A percentile compares a stretch with the other conserved stretches of the same genome.
Evolutionary conservation across 208 protist genomes (phyloP).

Genomic region (Blastocrithidia nonstop): DNA sequence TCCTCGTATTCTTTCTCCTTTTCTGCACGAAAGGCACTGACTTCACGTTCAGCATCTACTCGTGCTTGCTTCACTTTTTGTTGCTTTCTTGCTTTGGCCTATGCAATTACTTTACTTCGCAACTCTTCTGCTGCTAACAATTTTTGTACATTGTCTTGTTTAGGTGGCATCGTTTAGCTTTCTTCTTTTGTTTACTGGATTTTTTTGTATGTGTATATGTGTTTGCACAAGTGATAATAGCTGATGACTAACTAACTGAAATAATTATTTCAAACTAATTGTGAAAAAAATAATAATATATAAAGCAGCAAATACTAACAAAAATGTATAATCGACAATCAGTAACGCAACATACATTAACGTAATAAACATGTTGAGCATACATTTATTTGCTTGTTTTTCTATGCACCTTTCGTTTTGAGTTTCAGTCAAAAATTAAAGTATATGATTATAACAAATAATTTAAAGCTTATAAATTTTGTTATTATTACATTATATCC

Average conservation of each 20-base stretch:
- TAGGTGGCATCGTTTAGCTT: slow-evolving; percentile 45
- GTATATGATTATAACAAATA: too few species aligned
- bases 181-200: neutral
- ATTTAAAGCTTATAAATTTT: too few species aligned
- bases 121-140: slow-evolving; percentile 74
- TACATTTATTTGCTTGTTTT: too few species aligned
- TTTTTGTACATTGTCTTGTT: slow-evolving; percentile 80
- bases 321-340: neutral
- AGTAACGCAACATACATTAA: neutral
- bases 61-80: slow-evolving; percentile 76
- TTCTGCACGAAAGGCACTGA: slow-evolving; percentile 49
- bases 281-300: slow-evolving; percentile 1
- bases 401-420: too few species aligned
- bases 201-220: neutral
- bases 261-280: slow-evolving; percentile 1
- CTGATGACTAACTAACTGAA: neutral
- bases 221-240: neutral
- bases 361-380: too few species aligned
- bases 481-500: too few species aligned
- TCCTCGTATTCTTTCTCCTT: slow-evolving; percentile 57
- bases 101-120: slow-evolving; percentile 62
- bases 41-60: slow-evolving; percentile 66
- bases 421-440: too few species aligned
- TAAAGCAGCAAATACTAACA: neutral
- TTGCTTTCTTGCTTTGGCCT: slow-evolving; percentile 68